These are phyloP conservation scores for Cladosporium sp. DNA, from an alignment of 2,329 filamentous ascomycete species.

Conservation along the genomic window DNA sequence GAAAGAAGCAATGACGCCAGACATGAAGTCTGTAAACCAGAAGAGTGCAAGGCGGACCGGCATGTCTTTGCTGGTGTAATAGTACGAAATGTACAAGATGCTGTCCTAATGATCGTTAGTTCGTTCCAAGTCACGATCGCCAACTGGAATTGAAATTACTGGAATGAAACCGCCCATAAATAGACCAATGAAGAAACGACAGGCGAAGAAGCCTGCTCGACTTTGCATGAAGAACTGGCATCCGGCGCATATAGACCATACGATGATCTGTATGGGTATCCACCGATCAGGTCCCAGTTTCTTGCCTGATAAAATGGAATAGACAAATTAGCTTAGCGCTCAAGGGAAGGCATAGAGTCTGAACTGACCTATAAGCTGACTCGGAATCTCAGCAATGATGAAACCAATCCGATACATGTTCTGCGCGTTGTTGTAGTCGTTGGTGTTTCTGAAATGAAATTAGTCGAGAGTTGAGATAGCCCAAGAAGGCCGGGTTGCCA, in stretches of 20 bases:
- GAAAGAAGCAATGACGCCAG: constrained; percentile 31
- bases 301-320: constrained; percentile 30
- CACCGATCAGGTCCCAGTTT: constrained; percentile 47
- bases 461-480: background rate
- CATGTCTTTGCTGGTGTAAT: constrained; percentile 70
- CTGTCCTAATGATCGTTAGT: constrained; percentile 41
- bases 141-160: constrained; percentile 26
- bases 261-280: constrained; percentile 44
- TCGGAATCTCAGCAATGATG: constrained; percentile 52
- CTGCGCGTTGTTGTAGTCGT: constrained; percentile 50
- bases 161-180: constrained; percentile 53
- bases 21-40: constrained; percentile 50
- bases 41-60: constrained; percentile 68
- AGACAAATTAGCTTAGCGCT: background rate
- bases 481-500: background rate
- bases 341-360: background rate
- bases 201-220: constrained; percentile 40
- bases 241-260: constrained; percentile 47
- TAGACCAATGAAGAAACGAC: constrained; percentile 43
- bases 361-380: constrained; percentile 38
- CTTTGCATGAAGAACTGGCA: constrained; percentile 26
- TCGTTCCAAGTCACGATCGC: background rate
- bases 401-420: constrained; percentile 77
- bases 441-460: constrained; percentile 35
- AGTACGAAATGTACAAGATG: constrained; percentile 71